A percentile compares a stretch with the other conserved stretches of the same genome.
phyloP scores from a whole-genome alignment of 2,329 filamentous ascomycete genomes.

The Juglanconis juglandina region DNA sequence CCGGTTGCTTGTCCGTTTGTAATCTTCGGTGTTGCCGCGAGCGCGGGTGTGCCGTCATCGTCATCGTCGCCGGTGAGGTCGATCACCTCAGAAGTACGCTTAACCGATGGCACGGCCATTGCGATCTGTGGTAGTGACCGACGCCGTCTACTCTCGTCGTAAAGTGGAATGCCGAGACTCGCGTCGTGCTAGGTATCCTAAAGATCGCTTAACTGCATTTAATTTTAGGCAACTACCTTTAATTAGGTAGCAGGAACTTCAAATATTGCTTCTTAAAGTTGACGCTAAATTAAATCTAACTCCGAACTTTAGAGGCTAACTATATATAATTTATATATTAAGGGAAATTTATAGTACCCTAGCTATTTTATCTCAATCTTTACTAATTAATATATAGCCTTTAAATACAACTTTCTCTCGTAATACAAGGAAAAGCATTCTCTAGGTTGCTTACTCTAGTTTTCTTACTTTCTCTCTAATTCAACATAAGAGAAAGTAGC shows the following conservation, averaged over 20 bases:
- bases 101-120: background rate
- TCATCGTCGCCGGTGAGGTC: slow-evolving; percentile 27
- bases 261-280: background rate
- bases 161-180: background rate
- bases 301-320: too few relatives aligned
- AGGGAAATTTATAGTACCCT: too few relatives aligned
- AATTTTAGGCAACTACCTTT: background rate
- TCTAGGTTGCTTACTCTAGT: too few relatives aligned
- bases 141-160: background rate
- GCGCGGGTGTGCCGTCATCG: background rate
- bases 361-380: too few relatives aligned
- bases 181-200: background rate
- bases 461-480: too few relatives aligned
- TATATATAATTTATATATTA: too few relatives aligned
- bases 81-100: slow-evolving; percentile 20
- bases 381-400: too few relatives aligned
- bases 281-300: background rate
- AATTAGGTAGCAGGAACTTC: background rate
- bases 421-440: too few relatives aligned
- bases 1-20: background rate
- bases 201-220: background rate
- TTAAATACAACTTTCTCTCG: too few relatives aligned
- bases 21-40: background rate
- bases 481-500: too few relatives aligned
- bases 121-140: background rate